Evolutionary conservation across 73 alveolate species (phyloP), one percentile per base, ranked within the genome.

Genomic region (Urostyla sp.): DNA sequence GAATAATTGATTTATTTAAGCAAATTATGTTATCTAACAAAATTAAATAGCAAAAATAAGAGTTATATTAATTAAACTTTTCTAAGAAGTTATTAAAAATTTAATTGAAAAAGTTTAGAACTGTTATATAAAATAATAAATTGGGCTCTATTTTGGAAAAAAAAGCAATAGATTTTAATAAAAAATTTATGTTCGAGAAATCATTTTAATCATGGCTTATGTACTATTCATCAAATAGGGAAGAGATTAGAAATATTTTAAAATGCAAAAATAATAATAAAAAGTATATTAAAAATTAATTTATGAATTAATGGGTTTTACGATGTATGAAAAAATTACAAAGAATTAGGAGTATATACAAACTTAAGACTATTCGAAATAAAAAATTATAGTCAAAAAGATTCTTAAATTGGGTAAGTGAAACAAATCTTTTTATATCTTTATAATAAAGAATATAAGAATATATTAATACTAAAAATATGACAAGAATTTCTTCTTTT

Each of bases 371-470:
- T 8, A 21, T 15, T 16, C 21, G 60, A 38, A 63, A 63, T 63
- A 63, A 63, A 5, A 35, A 24, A 5, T 5, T n/a, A 23, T 1
- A 21, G 3, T n/a, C 20, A 27, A 7, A 20, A 3, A 63, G 43
- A 23, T 63, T 63, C 24, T 45, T 5, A 5, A 63, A 16, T 10
- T 63, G 79, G 79, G 31, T 63, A 21, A 27, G 44, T 13, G 45
- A 35, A 35, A 63, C 79, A 16, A 63, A 63, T 43, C 27, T 38
- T 32, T 8, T 63, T 1, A 63, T 63, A 10, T 20, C 58, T 63
- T 32, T 63, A 1, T 23, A 37, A 28, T 15, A 63, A 8, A 63
- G 60, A 63, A 38, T 15, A 10, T 26, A 63, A 6, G 6, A 36
- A 1, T 40, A 27, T n/a, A 28, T 1, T 10, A n/a, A 63, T 11